These are phyloP conservation scores for Dendrobium officinale DNA, from an alignment of 106 monocot species.

Conservation along the genomic window DNA sequence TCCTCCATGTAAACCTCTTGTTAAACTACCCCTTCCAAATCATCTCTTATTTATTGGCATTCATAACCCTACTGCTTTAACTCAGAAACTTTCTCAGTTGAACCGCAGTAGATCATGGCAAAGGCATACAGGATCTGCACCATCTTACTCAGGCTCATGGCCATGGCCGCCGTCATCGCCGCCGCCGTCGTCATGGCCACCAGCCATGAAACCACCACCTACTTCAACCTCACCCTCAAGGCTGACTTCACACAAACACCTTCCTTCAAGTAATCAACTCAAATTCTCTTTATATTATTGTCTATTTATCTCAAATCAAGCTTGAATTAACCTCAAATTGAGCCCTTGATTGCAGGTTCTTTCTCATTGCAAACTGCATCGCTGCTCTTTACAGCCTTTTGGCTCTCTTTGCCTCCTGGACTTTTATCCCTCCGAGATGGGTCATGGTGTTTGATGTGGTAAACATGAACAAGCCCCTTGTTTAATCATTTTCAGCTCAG, in stretches of 20 bases:
- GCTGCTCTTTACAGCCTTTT: conserved; percentile 43
- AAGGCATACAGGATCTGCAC: conserved; percentile 17
- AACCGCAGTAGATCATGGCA: conserved; percentile 7
- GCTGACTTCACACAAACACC: conserved; percentile 56
- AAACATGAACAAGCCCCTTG: neutral
- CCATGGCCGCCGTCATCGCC: conserved; percentile 29
- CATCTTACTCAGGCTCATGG: conserved; percentile 32
- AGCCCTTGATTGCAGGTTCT: conserved; percentile 32
- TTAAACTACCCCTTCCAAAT: neutral
- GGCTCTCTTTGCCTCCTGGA: conserved; percentile 27
- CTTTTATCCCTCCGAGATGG: conserved; percentile 13
- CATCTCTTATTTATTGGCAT: neutral
- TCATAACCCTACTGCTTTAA: neutral
- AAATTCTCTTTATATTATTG: neutral
- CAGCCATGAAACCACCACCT: conserved; percentile 33
- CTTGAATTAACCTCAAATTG: too few species aligned
- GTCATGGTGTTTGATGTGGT: conserved; percentile 51
- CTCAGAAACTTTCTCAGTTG: neutral
- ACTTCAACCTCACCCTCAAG: conserved; percentile 35
- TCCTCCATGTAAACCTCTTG: neutral
- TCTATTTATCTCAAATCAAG: neutral
- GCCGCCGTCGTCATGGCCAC: conserved; percentile 56
- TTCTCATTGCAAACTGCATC: conserved; percentile 43
- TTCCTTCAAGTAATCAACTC: conserved; percentile 26
- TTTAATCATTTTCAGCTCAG: too few species aligned